Base-by-base conservation (phyloP, 176 grass and related monocot genomes). In the Calamus simplicifolius region DNA sequence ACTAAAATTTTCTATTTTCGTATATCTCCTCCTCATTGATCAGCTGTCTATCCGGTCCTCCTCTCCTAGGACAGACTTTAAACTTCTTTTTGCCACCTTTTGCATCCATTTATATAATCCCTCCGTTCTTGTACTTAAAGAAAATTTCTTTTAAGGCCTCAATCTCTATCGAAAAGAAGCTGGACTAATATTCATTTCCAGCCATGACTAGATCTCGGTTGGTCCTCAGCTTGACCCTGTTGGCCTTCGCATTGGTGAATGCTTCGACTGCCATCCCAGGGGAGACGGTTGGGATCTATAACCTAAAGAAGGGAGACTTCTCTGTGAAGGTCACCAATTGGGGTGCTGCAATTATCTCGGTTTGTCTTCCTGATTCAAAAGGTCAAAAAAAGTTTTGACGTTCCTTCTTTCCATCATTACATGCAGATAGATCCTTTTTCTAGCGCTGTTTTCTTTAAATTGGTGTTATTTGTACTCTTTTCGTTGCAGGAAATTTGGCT, bases 301-400 rank as follows among this genome's bases (percentile, higher is more conserved):
- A 80, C 78, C 82, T 95, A 58, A 73, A 35, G 7, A 75, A 69
- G 84, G 84, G 81, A 0, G 78, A 82, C 69, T 97, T 91, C 76
- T 97, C 87, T 23, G 4, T 88, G 52, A 80, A 55, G 57, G 65
- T 91, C 30, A 85, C 84, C 61, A 97, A 97, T 19, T 91, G 78
- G 87, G 92, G 92, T 48, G 87, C 92, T 51, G 78, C 70, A 18
- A 59, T 91, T 59, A 68, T 67, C 52, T 97, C 92, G 16, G 80
- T 91, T 58, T 28, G 85, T 67, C 72, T 91, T 25, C 87, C 92
- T 5, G 92, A 97, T 29, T 97, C 92, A 59, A 82, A 62, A 82
- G 92, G 86, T 90, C 6, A 23, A 23, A 23, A 23, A 29, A 58
- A 27, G 59, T 35, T 23, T n/a, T 69, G 54, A 16, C 55, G 18